These are phyloP conservation scores for Withania somnifera DNA, from an alignment of 305 asterid genomes.

Conservation along the genomic window DNA sequence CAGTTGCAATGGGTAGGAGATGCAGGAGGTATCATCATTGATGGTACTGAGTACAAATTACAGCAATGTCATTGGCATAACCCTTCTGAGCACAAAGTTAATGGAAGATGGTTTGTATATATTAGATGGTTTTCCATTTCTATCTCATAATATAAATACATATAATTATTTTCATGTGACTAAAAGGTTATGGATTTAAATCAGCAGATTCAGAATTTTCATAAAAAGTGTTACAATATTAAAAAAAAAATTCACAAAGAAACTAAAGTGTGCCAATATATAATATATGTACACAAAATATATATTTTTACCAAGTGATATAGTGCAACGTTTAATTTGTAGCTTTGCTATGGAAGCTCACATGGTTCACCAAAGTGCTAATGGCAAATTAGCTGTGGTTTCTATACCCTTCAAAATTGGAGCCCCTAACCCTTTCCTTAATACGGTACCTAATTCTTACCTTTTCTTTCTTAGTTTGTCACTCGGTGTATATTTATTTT, in stretches of 20 bases:
- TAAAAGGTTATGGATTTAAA: no score
- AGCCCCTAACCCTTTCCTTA: conserved; percentile 34
- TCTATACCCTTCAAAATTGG: conserved; percentile 42
- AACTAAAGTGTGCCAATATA: no score
- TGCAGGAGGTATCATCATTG: conserved; percentile 33
- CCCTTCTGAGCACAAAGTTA: conserved; percentile 65
- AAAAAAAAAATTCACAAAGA: no score
- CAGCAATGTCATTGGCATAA: conserved; percentile 64
- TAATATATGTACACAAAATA: no score
- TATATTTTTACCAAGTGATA: no score
- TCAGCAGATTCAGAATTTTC: no score
- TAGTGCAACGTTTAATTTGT: background rate
- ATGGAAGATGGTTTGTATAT: conserved; percentile 30
- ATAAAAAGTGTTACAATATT: no score
- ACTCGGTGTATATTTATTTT: no score
- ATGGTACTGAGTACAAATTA: conserved; percentile 31
- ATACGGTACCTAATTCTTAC: conserved; percentile 16
- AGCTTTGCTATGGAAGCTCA: conserved; percentile 57
- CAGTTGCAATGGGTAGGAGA: conserved; percentile 50
- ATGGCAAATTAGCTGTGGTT: conserved; percentile 37
- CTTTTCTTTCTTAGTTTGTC: background rate
- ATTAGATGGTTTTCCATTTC: background rate
- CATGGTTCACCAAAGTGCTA: conserved; percentile 34
- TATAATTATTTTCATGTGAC: no score
- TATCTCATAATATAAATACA: background rate